Evolutionary conservation across 768 basidiomycete species (phyloP).

Genomic region (Mycena indigotica): DNA sequence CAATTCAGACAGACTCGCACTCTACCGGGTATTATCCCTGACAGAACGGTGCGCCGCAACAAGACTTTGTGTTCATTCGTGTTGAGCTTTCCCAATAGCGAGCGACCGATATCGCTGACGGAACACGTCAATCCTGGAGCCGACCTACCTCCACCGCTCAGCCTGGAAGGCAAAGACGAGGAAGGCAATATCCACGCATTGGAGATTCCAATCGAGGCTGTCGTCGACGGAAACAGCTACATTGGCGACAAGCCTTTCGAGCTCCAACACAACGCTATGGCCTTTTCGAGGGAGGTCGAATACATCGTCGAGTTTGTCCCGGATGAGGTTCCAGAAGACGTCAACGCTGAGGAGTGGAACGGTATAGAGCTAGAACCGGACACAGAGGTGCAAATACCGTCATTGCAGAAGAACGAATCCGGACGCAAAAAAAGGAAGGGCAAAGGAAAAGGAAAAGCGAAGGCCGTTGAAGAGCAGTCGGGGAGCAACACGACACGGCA

Average conservation of each 20-base stretch:
- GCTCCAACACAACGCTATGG: not conserved
- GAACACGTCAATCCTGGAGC: conserved; percentile 2
- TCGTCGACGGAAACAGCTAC: not conserved
- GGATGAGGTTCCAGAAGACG: not conserved
- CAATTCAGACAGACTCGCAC: not conserved
- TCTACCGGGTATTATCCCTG: not conserved
- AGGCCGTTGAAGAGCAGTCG: not conserved
- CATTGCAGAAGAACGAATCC: not conserved
- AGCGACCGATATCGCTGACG: not conserved
- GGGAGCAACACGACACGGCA: not conserved
- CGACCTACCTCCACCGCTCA: not conserved
- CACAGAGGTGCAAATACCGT: not conserved
- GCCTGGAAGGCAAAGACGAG: not conserved
- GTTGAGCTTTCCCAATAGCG: not conserved
- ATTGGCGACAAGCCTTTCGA: not conserved
- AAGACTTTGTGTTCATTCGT: not conserved
- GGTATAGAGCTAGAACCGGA: not conserved
- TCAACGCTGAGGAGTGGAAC: not conserved
- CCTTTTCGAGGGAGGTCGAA: not conserved
- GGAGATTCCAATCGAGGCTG: not conserved
- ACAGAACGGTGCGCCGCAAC: not conserved
- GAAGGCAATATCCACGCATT: not conserved
- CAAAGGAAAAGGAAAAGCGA: not conserved
- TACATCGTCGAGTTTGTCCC: not conserved
- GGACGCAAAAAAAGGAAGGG: not conserved